phyloP scores from a whole-genome alignment of 139 green algal genomes.

The Haematococcus lacustris region DNA sequence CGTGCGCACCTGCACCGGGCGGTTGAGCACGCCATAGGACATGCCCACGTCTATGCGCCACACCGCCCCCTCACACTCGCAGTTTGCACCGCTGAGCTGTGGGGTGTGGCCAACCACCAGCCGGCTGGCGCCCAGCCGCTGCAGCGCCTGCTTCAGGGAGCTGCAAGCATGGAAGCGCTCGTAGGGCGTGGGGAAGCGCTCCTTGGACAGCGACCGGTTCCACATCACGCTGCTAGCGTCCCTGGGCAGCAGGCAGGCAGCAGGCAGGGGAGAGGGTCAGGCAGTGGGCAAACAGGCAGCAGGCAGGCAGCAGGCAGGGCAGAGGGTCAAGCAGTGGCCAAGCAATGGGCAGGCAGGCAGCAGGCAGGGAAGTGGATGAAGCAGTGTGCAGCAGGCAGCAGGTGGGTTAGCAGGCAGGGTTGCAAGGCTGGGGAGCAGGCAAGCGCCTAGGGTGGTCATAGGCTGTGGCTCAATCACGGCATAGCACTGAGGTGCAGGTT shows the following conservation, averaged over 20 bases:
- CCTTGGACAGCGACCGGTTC: constrained; percentile 70
- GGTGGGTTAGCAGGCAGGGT: too few relatives aligned
- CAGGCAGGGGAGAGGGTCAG: too few relatives aligned
- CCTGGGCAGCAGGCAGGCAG: constrained; percentile 29
- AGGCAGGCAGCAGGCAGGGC: too few relatives aligned
- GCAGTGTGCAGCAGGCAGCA: too few relatives aligned
- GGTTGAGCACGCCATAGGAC: constrained; percentile 76
- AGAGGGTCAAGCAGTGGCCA: too few relatives aligned
- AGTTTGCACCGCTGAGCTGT: constrained; percentile 77
- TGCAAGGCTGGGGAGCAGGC: too few relatives aligned
- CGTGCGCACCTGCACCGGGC: constrained; percentile 39
- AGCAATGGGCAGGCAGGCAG: too few relatives aligned
- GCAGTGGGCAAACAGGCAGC: too few relatives aligned
- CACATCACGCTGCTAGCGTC: constrained; percentile 78
- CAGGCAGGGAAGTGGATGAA: too few relatives aligned
- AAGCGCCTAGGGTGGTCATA: too few relatives aligned
- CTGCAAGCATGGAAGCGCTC: constrained; percentile 60
- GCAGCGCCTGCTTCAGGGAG: constrained; percentile 52
- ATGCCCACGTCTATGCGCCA: constrained; percentile 93
- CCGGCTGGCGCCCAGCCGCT: constrained; percentile 48
- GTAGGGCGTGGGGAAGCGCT: constrained; percentile 45
- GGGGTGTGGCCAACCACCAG: constrained; percentile 89
- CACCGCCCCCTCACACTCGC: constrained; percentile 72
- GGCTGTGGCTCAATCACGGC: too few relatives aligned
- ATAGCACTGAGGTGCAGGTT: too few relatives aligned